Evolutionary conservation across 1,139 yeast genomes (phyloP).

Genomic region (Hanseniaspora uvarum): DNA sequence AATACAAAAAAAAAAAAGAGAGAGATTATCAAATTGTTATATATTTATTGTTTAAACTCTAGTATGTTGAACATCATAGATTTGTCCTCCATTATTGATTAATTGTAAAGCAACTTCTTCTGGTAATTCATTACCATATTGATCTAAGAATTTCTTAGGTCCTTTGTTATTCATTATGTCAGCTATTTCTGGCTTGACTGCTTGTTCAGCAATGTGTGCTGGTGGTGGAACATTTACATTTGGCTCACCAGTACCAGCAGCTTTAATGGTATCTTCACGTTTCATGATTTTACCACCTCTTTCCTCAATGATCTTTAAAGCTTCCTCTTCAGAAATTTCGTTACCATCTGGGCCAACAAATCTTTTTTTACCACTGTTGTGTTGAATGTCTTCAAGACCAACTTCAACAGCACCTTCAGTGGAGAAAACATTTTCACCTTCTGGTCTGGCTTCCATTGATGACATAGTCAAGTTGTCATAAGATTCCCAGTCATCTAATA

Average conservation of each 20-base stretch:
- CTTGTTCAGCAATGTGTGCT: background rate
- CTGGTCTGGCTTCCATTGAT: slow-evolving; percentile 16
- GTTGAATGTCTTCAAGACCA: slow-evolving; percentile 22
- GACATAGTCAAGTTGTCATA: slow-evolving; percentile 23
- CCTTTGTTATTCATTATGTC: slow-evolving; percentile 57
- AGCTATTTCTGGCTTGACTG: slow-evolving; percentile 22
- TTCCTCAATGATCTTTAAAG: slow-evolving; percentile 22
- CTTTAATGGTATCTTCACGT: slow-evolving; percentile 20
- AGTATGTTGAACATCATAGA: slow-evolving; percentile 13
- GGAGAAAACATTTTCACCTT: slow-evolving; percentile 2
- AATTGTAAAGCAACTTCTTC: slow-evolving; percentile 52
- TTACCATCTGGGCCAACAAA: slow-evolving; percentile 28
- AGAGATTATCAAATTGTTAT: background rate
- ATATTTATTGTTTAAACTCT: background rate
- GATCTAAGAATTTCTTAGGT: slow-evolving; percentile 66
- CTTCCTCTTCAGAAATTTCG: slow-evolving; percentile 24
- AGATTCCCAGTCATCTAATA: slow-evolving; percentile 24
- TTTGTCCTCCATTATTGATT: slow-evolving; percentile 28
- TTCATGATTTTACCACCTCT: slow-evolving; percentile 25
- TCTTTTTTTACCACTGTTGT: slow-evolving; percentile 24
- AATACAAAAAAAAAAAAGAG: background rate
- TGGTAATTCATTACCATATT: slow-evolving; percentile 47
- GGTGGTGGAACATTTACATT: slow-evolving; percentile 1
- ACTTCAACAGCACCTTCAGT: slow-evolving; percentile 18
- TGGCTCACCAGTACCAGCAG: slow-evolving; percentile 8